phyloP scores from a whole-genome alignment of 208 protist species.

The Trypanosoma mega region DNA sequence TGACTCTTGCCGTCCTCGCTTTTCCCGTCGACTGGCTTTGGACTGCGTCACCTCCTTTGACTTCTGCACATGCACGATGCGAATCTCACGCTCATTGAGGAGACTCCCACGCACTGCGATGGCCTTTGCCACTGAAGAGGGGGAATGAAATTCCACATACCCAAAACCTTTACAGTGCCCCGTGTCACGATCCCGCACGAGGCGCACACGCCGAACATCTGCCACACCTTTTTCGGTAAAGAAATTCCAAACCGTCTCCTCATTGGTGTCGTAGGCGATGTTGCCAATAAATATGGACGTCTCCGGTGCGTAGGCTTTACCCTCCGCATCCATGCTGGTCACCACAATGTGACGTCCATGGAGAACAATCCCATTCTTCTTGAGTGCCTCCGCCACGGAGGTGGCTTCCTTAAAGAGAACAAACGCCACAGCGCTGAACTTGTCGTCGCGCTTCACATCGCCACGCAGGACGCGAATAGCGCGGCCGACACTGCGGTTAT shows the following conservation, averaged over 20 bases:
- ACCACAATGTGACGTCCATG: conserved; percentile 83
- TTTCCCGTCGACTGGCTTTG: conserved; percentile 63
- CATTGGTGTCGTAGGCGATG: conserved; percentile 78
- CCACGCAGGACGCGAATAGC: conserved; percentile 84
- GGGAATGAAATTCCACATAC: conserved; percentile 83
- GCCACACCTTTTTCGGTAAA: conserved; percentile 76
- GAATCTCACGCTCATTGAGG: conserved; percentile 72
- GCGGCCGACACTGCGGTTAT: conserved; percentile 51
- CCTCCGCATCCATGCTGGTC: conserved; percentile 65
- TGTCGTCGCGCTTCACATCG: conserved; percentile 80
- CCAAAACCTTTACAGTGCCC: conserved; percentile 88
- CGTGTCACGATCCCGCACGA: conserved; percentile 83
- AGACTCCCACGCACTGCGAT: conserved; percentile 61
- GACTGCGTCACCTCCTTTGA: conserved; percentile 64
- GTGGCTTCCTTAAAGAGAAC: conserved; percentile 68
- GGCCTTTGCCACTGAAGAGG: conserved; percentile 52
- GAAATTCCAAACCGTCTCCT: conserved; percentile 85
- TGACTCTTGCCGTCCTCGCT: conserved; percentile 30
- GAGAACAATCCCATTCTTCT: conserved; percentile 71
- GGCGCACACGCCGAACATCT: conserved; percentile 77
- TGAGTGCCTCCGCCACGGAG: conserved; percentile 46
- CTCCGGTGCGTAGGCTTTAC: conserved; percentile 68
- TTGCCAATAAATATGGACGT: conserved; percentile 91
- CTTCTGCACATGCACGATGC: conserved; percentile 88
- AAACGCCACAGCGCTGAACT: conserved; percentile 82